Base-by-base conservation (phyloP, 192 early-diverging fungal genomes). In the Umbelopsis sp. region DNA sequence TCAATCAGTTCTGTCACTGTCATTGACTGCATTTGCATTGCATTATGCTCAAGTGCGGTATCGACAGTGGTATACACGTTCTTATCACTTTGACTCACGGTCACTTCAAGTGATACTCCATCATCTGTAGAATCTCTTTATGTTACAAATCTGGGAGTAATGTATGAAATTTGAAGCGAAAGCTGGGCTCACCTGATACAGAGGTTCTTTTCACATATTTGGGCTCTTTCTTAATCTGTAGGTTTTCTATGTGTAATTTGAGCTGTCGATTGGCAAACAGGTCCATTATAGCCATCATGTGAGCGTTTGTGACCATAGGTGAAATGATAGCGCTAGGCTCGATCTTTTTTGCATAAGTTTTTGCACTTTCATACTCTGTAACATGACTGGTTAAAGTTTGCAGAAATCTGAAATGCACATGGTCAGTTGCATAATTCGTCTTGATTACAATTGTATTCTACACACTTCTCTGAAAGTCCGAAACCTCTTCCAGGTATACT, bases 401-500 rank as follows among this genome's bases (percentile, higher is more conserved):
- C 18, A 61, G 16, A 61, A 35, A 35, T 18, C 55, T 61, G 18
- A 16, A 53, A 20, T 23, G 23, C 8, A 20, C 22, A 2, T 41
- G 10, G 37, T 41, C 5, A 41, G 37, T 10, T 41, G 5, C 6
- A 41, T 10, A 6, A 6, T 41, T 41, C 7, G 37, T 1, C 10
- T 41, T 41, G 7, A 41, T 4, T 41, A 9, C 5, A 41, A 41
- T 1, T 41, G 10, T 9, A 41, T 41, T 0, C 3, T n/a, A 52
- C 51, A 13, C 33, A 61, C 55, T 61, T 61, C 35, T 61, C 55
- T 3, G 55, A 61, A n/a, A 61, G 27, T 2, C 55, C 55, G 35
- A 61, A 61, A 35, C 55, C 55, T 35, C 55, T 37, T 35, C 55
- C 55, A 16, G 55, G 55, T 33, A 61, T 61, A 33, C 55, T 61